phyloP scores from a whole-genome alignment of 2,329 filamentous ascomycete species.

The Microthyrium microscopicum region DNA sequence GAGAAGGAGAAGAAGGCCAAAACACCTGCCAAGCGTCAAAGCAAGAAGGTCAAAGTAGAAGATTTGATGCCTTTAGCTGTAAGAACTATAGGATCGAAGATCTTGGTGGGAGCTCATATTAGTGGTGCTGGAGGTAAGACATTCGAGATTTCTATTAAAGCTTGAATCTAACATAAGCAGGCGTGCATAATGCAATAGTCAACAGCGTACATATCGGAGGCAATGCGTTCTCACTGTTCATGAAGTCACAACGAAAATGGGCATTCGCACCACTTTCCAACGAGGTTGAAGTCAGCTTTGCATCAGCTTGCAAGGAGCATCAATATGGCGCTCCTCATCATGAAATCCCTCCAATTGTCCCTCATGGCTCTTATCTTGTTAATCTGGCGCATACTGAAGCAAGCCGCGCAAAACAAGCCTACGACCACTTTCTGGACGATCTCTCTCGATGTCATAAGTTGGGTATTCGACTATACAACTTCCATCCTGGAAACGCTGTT shows the following conservation, averaged over 20 bases:
- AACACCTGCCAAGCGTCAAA: conserved; percentile 38
- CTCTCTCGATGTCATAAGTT: conserved; percentile 69
- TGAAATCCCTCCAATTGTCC: conserved; percentile 39
- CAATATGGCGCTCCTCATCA: conserved; percentile 54
- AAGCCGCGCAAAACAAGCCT: conserved; percentile 70
- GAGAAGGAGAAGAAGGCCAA: conserved; percentile 15
- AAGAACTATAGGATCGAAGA: conserved; percentile 54
- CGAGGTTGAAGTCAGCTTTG: conserved; percentile 54
- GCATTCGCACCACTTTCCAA: conserved; percentile 58
- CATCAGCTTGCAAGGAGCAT: conserved; percentile 48
- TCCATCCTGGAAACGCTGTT: conserved; percentile 75
- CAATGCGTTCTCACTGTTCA: conserved; percentile 85
- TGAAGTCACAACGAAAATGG: conserved; percentile 97
- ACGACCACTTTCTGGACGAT: conserved; percentile 74
- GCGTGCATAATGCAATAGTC: conserved; percentile 72
- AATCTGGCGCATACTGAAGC: conserved; percentile 79
- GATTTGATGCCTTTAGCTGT: conserved; percentile 47
- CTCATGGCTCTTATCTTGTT: conserved; percentile 91
- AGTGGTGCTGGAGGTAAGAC: conserved; percentile 72
- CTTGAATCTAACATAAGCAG: conserved; percentile 25
- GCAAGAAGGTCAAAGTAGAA: conserved; percentile 38
- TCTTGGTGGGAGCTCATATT: conserved; percentile 87
- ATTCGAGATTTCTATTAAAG: too few species aligned
- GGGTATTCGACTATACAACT: conserved; percentile 89
- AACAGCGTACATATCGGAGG: conserved; percentile 68